Evolutionary conservation across 1,284 basidiomycete species (phyloP).

Genomic region (Gomphus bonarii): DNA sequence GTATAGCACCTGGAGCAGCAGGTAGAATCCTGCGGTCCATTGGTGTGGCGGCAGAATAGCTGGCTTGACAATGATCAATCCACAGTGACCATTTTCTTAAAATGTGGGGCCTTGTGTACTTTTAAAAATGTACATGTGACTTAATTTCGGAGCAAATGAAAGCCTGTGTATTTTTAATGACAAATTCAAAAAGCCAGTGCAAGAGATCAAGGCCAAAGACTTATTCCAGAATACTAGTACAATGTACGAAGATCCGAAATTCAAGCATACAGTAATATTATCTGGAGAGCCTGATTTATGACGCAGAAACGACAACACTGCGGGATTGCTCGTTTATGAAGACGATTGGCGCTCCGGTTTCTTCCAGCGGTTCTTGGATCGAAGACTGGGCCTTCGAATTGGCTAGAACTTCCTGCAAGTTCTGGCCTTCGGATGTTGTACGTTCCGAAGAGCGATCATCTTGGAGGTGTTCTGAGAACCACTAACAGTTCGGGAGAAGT

Average conservation of each 20-base stretch:
- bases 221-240: no score
- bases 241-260: no score
- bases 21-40: constrained; percentile 11
- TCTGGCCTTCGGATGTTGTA: background rate
- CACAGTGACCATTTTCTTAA: background rate
- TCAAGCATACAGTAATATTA: background rate
- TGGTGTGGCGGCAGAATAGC: background rate
- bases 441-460: background rate
- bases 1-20: background rate
- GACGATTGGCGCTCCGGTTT: background rate
- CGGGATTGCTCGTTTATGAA: background rate
- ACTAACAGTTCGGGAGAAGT: background rate
- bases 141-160: background rate
- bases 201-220: background rate
- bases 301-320: background rate
- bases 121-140: background rate
- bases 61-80: background rate
- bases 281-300: background rate
- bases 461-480: background rate
- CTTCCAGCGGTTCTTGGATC: background rate
- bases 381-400: background rate
- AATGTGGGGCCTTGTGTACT: background rate
- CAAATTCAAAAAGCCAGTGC: background rate
- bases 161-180: background rate
- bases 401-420: background rate